A percentile compares a stretch with the other conserved stretches of the same genome.
Conservation (phyloP, 23 red algal genomes). For the Agarophyton chilense region DNA sequence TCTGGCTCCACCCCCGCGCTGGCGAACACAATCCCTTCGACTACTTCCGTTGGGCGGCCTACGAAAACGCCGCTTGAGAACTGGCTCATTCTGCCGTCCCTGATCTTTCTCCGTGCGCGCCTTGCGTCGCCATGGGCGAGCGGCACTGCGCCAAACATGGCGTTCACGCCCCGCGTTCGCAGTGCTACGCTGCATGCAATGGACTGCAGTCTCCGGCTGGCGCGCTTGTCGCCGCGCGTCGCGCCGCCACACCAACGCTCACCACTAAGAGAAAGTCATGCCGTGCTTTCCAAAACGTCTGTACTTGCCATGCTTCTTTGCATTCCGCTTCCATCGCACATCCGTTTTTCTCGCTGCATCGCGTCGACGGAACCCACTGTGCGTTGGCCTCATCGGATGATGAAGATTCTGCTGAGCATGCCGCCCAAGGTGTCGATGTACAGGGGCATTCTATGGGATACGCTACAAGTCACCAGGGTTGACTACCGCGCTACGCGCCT, state of each 20-base stretch:
- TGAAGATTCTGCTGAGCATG: constrained; percentile 61
- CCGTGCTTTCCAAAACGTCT: too few species aligned
- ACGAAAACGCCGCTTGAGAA: too few species aligned
- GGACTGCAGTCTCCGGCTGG: too few species aligned
- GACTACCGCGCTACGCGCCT: constrained; percentile 74
- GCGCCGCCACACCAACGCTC: too few species aligned
- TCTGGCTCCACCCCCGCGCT: background rate
- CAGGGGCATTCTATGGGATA: constrained; percentile 94
- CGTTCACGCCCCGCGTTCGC: constrained; percentile 11
- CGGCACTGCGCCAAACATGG: background rate
- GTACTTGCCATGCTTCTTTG: too few species aligned
- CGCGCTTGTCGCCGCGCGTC: too few species aligned
- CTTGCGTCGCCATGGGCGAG: constrained; percentile 9
- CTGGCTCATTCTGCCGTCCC: too few species aligned
- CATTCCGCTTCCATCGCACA: background rate
- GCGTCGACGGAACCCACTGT: background rate
- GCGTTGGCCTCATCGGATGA: too few species aligned
- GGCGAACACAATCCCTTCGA: constrained; percentile 1
- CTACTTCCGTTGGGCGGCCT: too few species aligned
- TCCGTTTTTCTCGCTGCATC: background rate
- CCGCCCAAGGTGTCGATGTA: constrained; percentile 65
- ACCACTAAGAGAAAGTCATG: too few species aligned
- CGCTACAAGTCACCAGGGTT: constrained; percentile 48
- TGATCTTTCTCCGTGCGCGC: constrained; percentile 9
- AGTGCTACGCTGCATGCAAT: too few species aligned